Conservation (phyloP, 2,329 filamentous ascomycete species). For the Chrysosporium keratinophilum region DNA sequence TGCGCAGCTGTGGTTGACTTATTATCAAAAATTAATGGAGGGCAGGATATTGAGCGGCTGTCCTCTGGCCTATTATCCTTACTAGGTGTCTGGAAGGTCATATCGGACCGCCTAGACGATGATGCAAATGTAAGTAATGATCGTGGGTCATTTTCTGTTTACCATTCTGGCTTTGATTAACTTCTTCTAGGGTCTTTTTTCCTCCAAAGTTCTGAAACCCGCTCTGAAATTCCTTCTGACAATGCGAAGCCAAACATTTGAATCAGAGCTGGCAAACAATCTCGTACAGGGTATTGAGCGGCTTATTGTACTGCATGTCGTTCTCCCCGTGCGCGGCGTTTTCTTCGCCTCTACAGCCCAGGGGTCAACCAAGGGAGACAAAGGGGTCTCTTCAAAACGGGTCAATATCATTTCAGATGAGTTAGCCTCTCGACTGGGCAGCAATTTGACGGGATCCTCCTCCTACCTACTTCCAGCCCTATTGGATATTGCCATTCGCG, state of each 20-base stretch:
- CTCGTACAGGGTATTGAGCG: conserved; percentile 24
- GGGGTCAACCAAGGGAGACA: conserved; percentile 28
- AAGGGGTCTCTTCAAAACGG: conserved; percentile 26
- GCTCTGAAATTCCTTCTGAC: conserved; percentile 7
- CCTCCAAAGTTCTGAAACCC: conserved; percentile 1
- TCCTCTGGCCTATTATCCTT: conserved; percentile 27
- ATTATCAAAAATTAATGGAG: background rate
- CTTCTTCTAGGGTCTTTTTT: conserved; percentile 4
- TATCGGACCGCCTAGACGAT: conserved; percentile 27
- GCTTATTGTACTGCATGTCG: conserved; percentile 33
- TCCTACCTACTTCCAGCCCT: conserved; percentile 32
- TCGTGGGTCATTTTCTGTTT: conserved; percentile 7
- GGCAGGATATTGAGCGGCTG: conserved; percentile 17
- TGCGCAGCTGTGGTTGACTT: background rate
- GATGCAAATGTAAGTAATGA: conserved; percentile 29
- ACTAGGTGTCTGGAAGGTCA: conserved; percentile 31
- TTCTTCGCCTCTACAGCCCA: conserved; percentile 26
- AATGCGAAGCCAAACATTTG: background rate
- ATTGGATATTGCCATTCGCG: conserved; percentile 39
- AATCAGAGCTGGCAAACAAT: background rate
- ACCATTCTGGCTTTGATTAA: conserved; percentile 4
- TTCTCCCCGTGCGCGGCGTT: conserved; percentile 30
- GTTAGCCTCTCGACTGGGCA: conserved; percentile 29
- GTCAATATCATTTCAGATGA: conserved; percentile 30
- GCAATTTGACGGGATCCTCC: conserved; percentile 3